These are phyloP conservation scores for Fusarium sp. DNA, from an alignment of 2,329 filamentous ascomycete genomes.

Conservation along the genomic window DNA sequence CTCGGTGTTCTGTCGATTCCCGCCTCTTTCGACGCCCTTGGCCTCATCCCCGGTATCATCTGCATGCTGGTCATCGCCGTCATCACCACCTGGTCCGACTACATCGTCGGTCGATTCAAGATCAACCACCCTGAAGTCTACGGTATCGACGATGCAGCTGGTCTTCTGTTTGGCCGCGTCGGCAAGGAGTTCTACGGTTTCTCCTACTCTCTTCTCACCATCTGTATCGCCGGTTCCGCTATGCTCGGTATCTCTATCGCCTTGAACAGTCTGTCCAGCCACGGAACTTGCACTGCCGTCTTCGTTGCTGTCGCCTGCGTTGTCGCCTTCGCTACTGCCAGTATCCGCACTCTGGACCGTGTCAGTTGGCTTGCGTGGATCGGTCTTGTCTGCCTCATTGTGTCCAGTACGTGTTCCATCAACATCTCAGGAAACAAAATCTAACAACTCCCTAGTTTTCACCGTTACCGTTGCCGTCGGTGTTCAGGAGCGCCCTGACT, in stretches of 20 bases:
- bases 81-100: conserved; percentile 66
- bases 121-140: conserved; percentile 66
- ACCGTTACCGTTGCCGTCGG: conserved; percentile 44
- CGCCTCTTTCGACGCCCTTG: conserved; percentile 61
- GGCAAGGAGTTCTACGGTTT: conserved; percentile 61
- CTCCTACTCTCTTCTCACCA: conserved; percentile 55
- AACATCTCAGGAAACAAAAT: rapidly evolving
- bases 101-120: conserved; percentile 67
- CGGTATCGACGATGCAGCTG: conserved; percentile 68
- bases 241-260: conserved; percentile 56
- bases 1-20: conserved; percentile 66
- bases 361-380: conserved; percentile 55
- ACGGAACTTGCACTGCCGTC: conserved; percentile 58
- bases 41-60: conserved; percentile 65
- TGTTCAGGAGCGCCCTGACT: conserved; percentile 41
- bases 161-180: conserved; percentile 62
- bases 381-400: conserved; percentile 34
- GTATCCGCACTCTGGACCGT: conserved; percentile 52
- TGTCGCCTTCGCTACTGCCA: conserved; percentile 50
- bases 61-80: conserved; percentile 57
- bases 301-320: conserved; percentile 58
- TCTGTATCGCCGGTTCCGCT: conserved; percentile 42
- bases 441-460: conserved; percentile 26
- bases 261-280: conserved; percentile 58
- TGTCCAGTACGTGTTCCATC: conserved; percentile 23